Evolutionary conservation across 306 rosid genomes (phyloP), one percentile per base, ranked within the genome.

Genomic region (Prunus campanulata): DNA sequence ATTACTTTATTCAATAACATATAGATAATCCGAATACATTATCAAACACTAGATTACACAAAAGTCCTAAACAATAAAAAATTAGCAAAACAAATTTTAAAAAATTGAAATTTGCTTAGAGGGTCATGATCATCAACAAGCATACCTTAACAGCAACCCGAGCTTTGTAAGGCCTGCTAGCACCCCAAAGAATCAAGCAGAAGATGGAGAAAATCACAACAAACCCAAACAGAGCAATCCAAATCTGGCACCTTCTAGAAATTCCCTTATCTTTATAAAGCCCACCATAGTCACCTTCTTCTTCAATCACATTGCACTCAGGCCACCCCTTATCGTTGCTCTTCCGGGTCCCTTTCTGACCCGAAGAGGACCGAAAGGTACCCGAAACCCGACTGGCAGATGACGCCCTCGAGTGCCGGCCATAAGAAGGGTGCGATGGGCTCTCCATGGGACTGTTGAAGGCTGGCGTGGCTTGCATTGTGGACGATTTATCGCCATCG

Each of bases 371-470:
- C 52, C 81, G 87, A 50, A 85, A 78, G 1, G 66, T 39, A 4
- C 93, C 97, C 18, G 98, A 93, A 32, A 91, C 85, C 4, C 93
- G 83, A 66, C 92, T 91, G 1, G 90, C 76, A 11, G 96, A 90
- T 46, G 98, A 91, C 10, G 83, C 77, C 57, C 90, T 78, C 5
- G 98, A 93, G 70, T 87, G 97, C 70, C 86, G 87, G 13, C 84
- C 85, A 56, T 79, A 90, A 16, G 93, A 91, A 2, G 90, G 92
- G 76, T 88, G 98, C 2, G 90, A 81, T 7, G 95, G 97, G 72
- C 91, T 90, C 5, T 90, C 89, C 77, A 50, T 76, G 14, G 98
- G 97, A 65, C 91, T 88, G 57, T 82, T 80, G 73, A 48, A 79
- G 25, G 84, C 89, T 6, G 86, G 91, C 51, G 90, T 82, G 50